These are phyloP conservation scores for Fusarium setosum DNA, from an alignment of 2,329 filamentous ascomycete species.

Conservation along the genomic window DNA sequence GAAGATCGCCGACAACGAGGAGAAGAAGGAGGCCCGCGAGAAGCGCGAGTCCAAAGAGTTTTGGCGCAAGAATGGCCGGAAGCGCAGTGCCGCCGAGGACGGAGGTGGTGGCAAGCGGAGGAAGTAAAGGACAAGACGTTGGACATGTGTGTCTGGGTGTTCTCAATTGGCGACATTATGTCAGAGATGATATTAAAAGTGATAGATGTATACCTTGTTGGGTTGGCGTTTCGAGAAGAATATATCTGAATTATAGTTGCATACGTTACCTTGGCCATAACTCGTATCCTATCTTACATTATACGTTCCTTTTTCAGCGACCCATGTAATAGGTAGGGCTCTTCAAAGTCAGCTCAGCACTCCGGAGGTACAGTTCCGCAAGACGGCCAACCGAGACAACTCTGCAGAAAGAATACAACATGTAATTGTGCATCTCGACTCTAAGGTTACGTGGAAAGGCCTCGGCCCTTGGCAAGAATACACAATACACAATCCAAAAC, in stretches of 20 bases:
- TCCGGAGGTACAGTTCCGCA: too few species aligned
- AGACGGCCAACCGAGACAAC: too few species aligned
- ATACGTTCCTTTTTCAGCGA: not conserved
- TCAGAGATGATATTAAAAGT: constrained; percentile 21
- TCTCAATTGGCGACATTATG: not conserved
- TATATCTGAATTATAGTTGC: constrained; percentile 17
- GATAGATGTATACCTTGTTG: constrained; percentile 36
- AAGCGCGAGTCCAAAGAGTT: constrained; percentile 93
- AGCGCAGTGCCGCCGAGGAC: constrained; percentile 60
- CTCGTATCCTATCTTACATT: not conserved
- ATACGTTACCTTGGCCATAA: not conserved
- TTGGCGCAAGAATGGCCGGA: constrained; percentile 90
- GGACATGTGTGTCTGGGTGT: not conserved
- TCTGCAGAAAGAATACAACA: constrained; percentile 20
- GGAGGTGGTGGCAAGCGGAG: constrained; percentile 53
- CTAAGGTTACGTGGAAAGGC: constrained; percentile 24
- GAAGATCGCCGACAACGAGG: constrained; percentile 83
- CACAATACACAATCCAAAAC: constrained; percentile 44
- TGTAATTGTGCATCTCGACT: constrained; percentile 39
- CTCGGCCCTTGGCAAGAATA: constrained; percentile 31
- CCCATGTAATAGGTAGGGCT: too few species aligned
- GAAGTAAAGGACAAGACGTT: constrained; percentile 31
- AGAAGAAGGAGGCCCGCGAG: constrained; percentile 88
- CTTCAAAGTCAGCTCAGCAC: not conserved
- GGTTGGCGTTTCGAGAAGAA: constrained; percentile 40